Conservation (phyloP, 495 filamentous ascomycete species). For the Lasiosphaeria ovina region DNA sequence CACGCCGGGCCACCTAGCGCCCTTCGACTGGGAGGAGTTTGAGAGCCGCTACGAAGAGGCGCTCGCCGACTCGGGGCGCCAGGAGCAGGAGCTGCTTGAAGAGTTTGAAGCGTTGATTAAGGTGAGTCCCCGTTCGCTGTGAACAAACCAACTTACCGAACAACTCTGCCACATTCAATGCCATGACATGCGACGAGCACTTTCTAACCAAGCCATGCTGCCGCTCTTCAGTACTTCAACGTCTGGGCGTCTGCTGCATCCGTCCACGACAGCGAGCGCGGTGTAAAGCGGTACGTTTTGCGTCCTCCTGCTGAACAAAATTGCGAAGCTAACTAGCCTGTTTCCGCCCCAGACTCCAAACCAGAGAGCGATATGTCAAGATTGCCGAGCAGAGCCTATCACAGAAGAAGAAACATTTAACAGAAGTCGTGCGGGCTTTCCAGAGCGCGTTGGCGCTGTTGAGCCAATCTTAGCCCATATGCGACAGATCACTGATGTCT, state of each 20-base stretch:
- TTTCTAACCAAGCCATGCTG: too few relatives aligned
- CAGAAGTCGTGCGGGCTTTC: conserved; percentile 76
- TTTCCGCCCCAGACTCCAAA: conserved; percentile 50
- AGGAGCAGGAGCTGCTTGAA: conserved; percentile 59
- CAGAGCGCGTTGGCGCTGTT: conserved; percentile 73
- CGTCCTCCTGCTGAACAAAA: neutral
- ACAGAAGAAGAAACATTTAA: conserved; percentile 71
- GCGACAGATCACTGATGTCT: neutral
- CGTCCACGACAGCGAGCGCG: conserved; percentile 67
- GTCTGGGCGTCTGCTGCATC: conserved; percentile 66
- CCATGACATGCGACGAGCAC: too few relatives aligned
- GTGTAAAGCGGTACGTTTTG: conserved; percentile 46
- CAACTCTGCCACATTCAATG: conserved; percentile 22
- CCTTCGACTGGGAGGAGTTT: conserved; percentile 68
- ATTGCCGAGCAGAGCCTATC: conserved; percentile 64
- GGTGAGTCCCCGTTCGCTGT: conserved; percentile 34
- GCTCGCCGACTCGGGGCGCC: conserved; percentile 55
- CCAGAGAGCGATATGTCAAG: conserved; percentile 70
- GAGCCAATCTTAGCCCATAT: conserved; percentile 29
- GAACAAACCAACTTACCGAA: conserved; percentile 2
- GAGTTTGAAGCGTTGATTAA: conserved; percentile 62
- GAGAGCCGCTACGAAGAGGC: conserved; percentile 59
- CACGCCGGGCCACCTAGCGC: conserved; percentile 43
- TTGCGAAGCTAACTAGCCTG: conserved; percentile 33
- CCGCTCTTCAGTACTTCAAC: conserved; percentile 53